Evolutionary conservation across 2,329 filamentous ascomycete genomes (phyloP), one percentile per base, ranked within the genome.

Genomic region (Malbranchea zuffiana): DNA sequence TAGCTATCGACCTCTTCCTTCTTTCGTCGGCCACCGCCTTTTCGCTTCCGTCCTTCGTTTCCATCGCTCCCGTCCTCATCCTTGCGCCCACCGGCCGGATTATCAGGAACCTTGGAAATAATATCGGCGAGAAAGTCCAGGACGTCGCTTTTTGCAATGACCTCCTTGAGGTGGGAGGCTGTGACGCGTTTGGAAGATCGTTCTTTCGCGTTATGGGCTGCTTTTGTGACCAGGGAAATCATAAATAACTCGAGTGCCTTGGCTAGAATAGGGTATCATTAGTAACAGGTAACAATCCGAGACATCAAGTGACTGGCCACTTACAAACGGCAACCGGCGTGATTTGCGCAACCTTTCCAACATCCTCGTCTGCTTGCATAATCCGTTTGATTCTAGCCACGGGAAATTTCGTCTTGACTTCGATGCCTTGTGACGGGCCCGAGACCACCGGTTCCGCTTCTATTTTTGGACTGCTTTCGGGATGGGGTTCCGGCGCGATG

Each of bases 361-460:
- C 87, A 57, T 98, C 90, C 55, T 98, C 90, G 54, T 98, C 90
- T 7, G 88, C 88, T 63, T 98, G 90, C 90, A 98, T 96, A 53
- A 98, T 96, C 35, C 90, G 78, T 70, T 98, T 98, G 67, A 98
- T 98, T 44, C 90, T 75, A 10, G 90, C 90, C 20, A 93, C 93
- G 1, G 90, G 90, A 53, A 98, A 98, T 53, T 95, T 95, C 21
- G 88, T 96, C 61, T 77, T 83, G 50, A 98, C 85, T 28, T 85
- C 60, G 63, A 94, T 63, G 59, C 74, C 58, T 63, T 76, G 61
- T 35, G 56, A 54, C 31, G 59, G 53, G 27, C 52, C 50, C 27
- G 55, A 10, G 10, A 30, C 28, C n/a, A n/a, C n/a, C 2, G 32
- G 32, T n/a, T 31, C 37, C 3, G 11, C 3, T 4, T 28, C 21